Base-by-base conservation (phyloP, 371 early-diverging fungal genomes). In the Zychaea mexicana region DNA sequence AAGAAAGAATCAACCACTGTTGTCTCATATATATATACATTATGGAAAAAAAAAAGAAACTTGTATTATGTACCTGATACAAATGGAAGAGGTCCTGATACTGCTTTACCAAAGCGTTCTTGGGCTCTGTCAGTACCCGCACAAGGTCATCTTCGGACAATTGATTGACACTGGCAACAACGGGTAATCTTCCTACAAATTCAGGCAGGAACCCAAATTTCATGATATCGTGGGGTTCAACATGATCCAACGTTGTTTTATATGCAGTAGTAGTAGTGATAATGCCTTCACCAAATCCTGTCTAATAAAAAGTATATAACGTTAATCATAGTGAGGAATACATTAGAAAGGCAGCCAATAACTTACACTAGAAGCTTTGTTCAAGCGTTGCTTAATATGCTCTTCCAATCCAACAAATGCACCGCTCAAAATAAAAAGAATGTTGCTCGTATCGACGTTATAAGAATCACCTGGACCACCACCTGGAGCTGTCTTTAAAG, bases 181-280 rank as follows among this genome's bases (percentile, higher is more conserved):
- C 87, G 2, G 93, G 93, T n/a, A 94, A 47, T 15, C 94, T 77
- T 60, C 92, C 93, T 38, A 94, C 85, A 63, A 94, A 92, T 72
- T 94, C 94, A 0, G 94, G 94, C 36, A 94, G 93, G 49, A 93
- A 67, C 2, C 94, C 94, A 71, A 85, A 94, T 63, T 88, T 85
- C 59, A 92, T 86, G 64, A 93, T 65, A 69, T 94, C 94, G 63
- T 66, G 69, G 5, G 93, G 91, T 61, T 92, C 92, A 0, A 85
- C 89, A 61, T 83, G 77, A 52, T 91, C 85, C 19, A 93, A 67
- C 9, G 64, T 57, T 31, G 49, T 57, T 52, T 17, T n/a, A 17
- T 39, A 31, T 33, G 38, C 31, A 28, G 60, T 17, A 28, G 27
- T 36, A 33, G 13, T 13, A 26, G 8, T 52, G 31, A 46, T 26